Base-by-base conservation (phyloP, 257 asterid genomes). In the Capsicum rhomboideum region DNA sequence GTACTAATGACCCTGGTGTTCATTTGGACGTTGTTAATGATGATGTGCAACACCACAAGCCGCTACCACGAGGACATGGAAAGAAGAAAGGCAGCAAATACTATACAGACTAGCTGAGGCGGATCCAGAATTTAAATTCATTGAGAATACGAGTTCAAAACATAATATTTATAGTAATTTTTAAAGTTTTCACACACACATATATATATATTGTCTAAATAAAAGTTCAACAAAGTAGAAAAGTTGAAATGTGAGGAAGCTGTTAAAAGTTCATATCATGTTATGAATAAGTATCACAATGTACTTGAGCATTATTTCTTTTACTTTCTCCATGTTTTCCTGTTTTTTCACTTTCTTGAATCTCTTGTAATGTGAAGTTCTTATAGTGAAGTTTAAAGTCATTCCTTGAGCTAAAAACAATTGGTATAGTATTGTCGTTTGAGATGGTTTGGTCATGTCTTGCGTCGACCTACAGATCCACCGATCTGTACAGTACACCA, bases 1-100 rank as follows among this genome's bases (percentile, higher is more conserved):
- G 85, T 21, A 89, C 95, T 9, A 90, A 93, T n/a, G 94, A 96
- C 85, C 99, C 99, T 0, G 98, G 99, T 17, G 97, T 97, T 28
- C 98, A 97, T 87, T 77, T 97, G 91, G 94, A 93, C 79, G 80
- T 97, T 68, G 28, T n/a, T n/a, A n/a, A 89, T 2, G 98, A 94
- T 34, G 84, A 86, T 21, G 37, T 80, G n/a, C 92, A 91, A 26
- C 84, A 80, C 42, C 52, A 74, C 14, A 1, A 74, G 59, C 14
- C 13, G 8, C 83, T 42, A 40, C 26, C 54, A 55, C 80, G 16
- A 9, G 92, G 82, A 14, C 89, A 87, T 85, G 88, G 75, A 85
- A 89, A 67, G 87, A 86, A 84, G 83, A 88, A 55, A 74, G 88
- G 66, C 78, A 13, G 46, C 37, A 74, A 13, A 4, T 85, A 59